phyloP scores from a whole-genome alignment of 2,329 filamentous ascomycete genomes.

The Zymoseptoria ardabiliae region DNA sequence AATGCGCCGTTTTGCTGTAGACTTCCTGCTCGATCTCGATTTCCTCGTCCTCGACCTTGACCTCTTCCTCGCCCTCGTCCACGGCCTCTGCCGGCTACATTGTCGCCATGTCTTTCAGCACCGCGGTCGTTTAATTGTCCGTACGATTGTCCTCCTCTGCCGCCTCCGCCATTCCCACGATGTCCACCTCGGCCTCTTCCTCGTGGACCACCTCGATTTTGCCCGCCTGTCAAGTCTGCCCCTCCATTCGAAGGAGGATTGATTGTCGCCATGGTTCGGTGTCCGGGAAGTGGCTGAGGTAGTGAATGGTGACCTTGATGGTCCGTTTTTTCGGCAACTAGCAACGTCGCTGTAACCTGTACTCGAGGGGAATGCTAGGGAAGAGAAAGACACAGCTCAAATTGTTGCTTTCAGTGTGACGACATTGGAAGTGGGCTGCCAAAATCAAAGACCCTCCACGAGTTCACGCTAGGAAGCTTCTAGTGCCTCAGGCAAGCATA shows the following conservation, averaged over 20 bases:
- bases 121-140: conserved; percentile 9
- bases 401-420: neutral
- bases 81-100: conserved; percentile 18
- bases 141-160: conserved; percentile 6
- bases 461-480: neutral
- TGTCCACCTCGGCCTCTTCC: conserved; percentile 18
- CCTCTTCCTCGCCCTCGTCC: conserved; percentile 25
- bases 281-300: neutral
- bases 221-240: conserved; percentile 2
- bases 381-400: neutral
- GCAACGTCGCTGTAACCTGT: neutral
- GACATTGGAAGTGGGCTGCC: neutral
- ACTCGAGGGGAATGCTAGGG: neutral
- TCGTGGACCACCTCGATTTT: conserved; percentile 7
- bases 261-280: conserved; percentile 9
- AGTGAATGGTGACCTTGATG: neutral
- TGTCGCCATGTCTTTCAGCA: conserved; percentile 5
- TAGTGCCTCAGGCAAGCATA: neutral
- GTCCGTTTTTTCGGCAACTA: neutral
- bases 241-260: conserved; percentile 7
- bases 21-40: conserved; percentile 29
- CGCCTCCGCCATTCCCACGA: conserved; percentile 12
- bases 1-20: conserved; percentile 16
- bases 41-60: conserved; percentile 29
- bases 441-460: neutral